Base-by-base conservation (phyloP, 2,329 filamentous ascomycete genomes). In the Tolypocladium nubicola region DNA sequence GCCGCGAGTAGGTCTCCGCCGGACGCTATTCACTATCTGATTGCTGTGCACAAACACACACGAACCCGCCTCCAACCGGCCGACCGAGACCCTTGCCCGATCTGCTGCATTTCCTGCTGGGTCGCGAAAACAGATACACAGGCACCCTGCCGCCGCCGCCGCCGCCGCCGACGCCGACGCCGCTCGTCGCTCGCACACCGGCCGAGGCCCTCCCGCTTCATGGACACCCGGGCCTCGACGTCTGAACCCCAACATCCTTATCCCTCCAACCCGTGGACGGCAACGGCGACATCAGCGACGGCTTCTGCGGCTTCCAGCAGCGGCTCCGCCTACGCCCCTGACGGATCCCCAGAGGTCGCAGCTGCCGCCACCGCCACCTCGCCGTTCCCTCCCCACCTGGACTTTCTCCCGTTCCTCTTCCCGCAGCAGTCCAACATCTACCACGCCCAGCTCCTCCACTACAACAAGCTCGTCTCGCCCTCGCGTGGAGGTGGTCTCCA, bases 401-500 rank as follows among this genome's bases (percentile, higher is more conserved):
- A 84, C 61, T 73, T 83, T 59, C 73, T 82, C 35, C 82, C 82
- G 40, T 76, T 83, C 61, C 72, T 84, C 63, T 75, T 84, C 58
- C 81, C 81, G 19, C 82, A 84, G 61, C 81, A 85, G 62, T 74
- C 79, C 39, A 81, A 77, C 47, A 73, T 81, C 61, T 83, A 84
- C 70, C 80, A 85, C 66, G 81, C 80, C 56, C 82, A 84, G 70
- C 78, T 87, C 57, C 76, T 82, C 55, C 79, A 85, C 63, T 86
- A 86, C 76, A 86, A 86, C 70, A 81, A 80, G 66, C 81, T 86
- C 67, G 78, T 86, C 63, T 81, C 82, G 56, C 78, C 81, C 53
- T 74, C 79, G 57, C 74, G 81, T 66, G 77, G 71, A 70, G 79
- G 79, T 63, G 79, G 81, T 64, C 71, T 84, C 59, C 81, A 83